A percentile compares a stretch with the other conserved stretches of the same genome.
phyloP scores from a whole-genome alignment of 106 monocot genomes.

The Iris macrosiphon region DNA sequence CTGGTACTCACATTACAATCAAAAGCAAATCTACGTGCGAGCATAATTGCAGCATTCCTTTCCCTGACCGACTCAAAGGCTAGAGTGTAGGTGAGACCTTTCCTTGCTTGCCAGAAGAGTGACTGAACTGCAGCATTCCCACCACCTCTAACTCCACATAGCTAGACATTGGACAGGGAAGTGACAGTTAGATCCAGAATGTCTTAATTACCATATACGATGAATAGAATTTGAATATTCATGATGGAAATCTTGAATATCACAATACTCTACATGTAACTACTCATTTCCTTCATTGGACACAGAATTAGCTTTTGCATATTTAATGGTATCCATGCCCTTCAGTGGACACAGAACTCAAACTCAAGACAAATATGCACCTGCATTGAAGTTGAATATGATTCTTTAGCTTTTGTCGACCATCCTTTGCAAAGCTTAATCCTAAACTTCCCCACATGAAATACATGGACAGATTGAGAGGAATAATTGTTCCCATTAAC shows the following conservation, averaged over 20 bases:
- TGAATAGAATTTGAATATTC: too few species aligned
- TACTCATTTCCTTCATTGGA: too few species aligned
- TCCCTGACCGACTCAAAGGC: constrained; percentile 72
- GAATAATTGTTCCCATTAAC: constrained; percentile 60
- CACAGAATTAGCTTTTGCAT: too few species aligned
- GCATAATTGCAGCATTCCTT: constrained; percentile 71
- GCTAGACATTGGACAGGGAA: constrained; percentile 19
- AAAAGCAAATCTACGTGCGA: constrained; percentile 63
- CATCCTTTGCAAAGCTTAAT: constrained; percentile 75
- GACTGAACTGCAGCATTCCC: constrained; percentile 57
- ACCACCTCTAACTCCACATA: constrained; percentile 67
- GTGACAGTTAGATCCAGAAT: too few species aligned
- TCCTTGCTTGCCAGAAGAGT: constrained; percentile 66
- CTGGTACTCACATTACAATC: constrained; percentile 54
- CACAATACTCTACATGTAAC: too few species aligned
- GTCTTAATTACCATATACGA: too few species aligned
- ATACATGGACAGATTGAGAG: constrained; percentile 55
- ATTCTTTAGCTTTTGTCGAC: constrained; percentile 57
- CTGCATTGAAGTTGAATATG: constrained; percentile 78
- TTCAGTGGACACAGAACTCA: too few species aligned
- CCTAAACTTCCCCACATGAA: constrained; percentile 66
- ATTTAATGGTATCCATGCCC: too few species aligned
- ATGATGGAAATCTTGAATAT: too few species aligned
- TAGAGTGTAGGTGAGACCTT: constrained; percentile 36
- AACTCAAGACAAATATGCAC: too few species aligned